Evolutionary conservation across 768 basidiomycete species (phyloP), one percentile per base, ranked within the genome.

Genomic region (Roridomyces roridus): DNA sequence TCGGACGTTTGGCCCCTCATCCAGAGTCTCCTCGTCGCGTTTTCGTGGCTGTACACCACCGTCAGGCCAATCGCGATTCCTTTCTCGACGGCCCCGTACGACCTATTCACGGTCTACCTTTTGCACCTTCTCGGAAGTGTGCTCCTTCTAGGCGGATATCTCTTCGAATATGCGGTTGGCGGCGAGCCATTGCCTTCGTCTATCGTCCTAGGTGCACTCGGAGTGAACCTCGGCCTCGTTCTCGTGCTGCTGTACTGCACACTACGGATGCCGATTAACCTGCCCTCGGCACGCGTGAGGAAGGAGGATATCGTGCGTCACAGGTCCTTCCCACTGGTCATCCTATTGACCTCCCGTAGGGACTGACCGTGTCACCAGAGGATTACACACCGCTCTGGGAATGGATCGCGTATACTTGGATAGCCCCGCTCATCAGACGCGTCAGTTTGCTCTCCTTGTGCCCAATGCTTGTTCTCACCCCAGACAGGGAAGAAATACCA

Each of bases 1-100:
- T 46, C 64, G 24, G 63, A 68, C 25, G 51, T 65, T 2, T 78
- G 78, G 74, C 57, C 46, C n/a, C 74, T 70, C 20, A 51, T 78
- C 3, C 73, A 74, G 9, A 70, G 79, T 0, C 70, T 87, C 39
- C 66, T 88, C 26, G 64, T 83, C 23, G 83, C 85, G 0, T 58
- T 72, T 0, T 74, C 84, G 4, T 93, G 92, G 92, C 67, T 88
- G 29, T 92, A 90, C 63, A 85, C 86, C 0, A 68, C 82, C n/a
- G 63, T 80, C 23, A 83, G 85, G 49, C 83, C 87, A 1, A 73
- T 88, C 12, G 67, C 78, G 21, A 72, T 72, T 36, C 84, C 86
- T 0, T 72, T 75, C 7, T 68, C 80, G 0, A 92, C 88, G 0
- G 77, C 81, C 1, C 88, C 87, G 10, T 80, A 73, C 57, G 89